These are phyloP conservation scores for Exserohilum turcica DNA, from an alignment of 2,329 filamentous ascomycete species.

Conservation along the genomic window DNA sequence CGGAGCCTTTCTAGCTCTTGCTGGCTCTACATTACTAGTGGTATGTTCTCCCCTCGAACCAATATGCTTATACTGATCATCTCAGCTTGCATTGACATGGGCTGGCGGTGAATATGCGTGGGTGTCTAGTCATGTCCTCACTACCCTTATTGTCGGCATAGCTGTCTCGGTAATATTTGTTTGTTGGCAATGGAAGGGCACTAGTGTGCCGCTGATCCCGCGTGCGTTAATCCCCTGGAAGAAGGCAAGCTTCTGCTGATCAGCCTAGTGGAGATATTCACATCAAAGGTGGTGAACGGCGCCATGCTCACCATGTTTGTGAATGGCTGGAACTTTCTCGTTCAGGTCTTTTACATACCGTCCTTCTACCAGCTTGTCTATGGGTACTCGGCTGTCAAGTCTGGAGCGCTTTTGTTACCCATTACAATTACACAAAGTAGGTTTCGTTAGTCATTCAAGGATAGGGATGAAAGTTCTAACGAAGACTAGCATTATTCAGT, in stretches of 20 bases:
- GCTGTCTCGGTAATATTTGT: conserved; percentile 54
- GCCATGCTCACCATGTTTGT: conserved; percentile 56
- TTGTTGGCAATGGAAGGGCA: conserved; percentile 64
- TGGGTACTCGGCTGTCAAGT: conserved; percentile 54
- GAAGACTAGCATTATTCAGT: conserved; percentile 21
- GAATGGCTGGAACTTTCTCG: conserved; percentile 65
- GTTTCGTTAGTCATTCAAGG: not conserved
- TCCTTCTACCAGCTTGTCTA: conserved; percentile 66
- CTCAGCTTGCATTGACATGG: conserved; percentile 57
- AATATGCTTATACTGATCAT: conserved; percentile 2
- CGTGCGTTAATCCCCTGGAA: conserved; percentile 39
- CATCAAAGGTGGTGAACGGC: conserved; percentile 24
- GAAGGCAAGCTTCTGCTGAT: not conserved
- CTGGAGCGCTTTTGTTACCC: conserved; percentile 58
- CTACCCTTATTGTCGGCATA: conserved; percentile 58
- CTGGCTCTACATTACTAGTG: conserved; percentile 62
- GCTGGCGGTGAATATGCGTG: conserved; percentile 63
- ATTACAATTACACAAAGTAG: conserved; percentile 48
- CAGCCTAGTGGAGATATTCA: conserved; percentile 22
- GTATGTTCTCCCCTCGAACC: conserved; percentile 36
- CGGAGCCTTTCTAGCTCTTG: conserved; percentile 60
- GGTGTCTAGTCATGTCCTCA: conserved; percentile 57
- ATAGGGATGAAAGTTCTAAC: not conserved
- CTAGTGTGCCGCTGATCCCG: conserved; percentile 63
- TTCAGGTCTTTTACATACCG: conserved; percentile 65